Base-by-base conservation (phyloP, 2,329 filamentous ascomycete species). In the Alternaria longipes region DNA sequence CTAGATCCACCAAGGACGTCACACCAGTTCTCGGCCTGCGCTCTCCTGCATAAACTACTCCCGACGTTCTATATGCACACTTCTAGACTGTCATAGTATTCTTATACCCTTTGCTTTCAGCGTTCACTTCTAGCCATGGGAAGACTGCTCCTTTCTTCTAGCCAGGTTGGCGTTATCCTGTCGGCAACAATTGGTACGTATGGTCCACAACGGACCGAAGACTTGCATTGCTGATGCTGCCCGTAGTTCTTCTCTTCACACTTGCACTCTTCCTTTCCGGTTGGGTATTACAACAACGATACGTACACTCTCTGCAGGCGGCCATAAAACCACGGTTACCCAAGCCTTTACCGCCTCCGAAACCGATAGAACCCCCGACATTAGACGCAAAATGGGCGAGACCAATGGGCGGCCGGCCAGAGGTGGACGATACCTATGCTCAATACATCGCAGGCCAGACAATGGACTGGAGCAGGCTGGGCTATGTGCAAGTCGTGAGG, bases 231-330 rank as follows among this genome's bases (percentile, higher is more conserved):
- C 41, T 56, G 18, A 63, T 41, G 14, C 8, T 24, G 28, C 38
- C 4, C 9, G 7, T 63, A 80, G 91, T 97, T 60, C 82, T 92
- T 65, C 77, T 91, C 26, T 97, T 92, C 79, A 97, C 93, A 3
- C 79, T 89, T 38, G 87, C 93, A 5, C 88, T 97, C 26, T 97
- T 97, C 78, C 84, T 97, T 32, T 93, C 91, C 53, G 94, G 94
- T 72, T 97, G 96, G 78, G 86, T 89, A 3, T 85, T 97, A 54
- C 94, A 97, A 74, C 94, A 97, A 79, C 88, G 92, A 70, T 95
- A 93, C 0, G 87, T 97, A 5, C 87, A 86, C 64, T 90, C 90
- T 69, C 85, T 97, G 32, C 91, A 94, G 71, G 83, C 84, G 57
- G 91, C 91, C 18, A 90, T 97, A 71, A 85, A 85, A 67, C 85